Conservation (phyloP, 345 rosid genomes). For the Arabidopsis thaliana region DNA sequence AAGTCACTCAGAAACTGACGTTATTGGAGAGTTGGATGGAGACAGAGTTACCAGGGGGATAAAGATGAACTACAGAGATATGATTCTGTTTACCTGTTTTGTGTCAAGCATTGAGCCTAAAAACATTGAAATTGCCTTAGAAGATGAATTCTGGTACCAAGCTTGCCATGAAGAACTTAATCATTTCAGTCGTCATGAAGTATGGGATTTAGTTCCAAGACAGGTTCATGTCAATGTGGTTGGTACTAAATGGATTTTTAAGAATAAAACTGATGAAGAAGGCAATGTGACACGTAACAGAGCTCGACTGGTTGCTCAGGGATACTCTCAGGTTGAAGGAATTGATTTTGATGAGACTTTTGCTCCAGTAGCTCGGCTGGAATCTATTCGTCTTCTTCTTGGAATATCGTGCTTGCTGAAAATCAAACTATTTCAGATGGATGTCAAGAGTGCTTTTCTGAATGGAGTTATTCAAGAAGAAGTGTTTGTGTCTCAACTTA, state of each 20-base stretch:
- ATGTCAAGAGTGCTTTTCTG: too few relatives aligned
- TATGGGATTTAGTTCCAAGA: neutral
- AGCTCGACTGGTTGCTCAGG: neutral
- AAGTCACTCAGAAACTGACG: fast-evolving
- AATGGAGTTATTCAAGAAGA: too few relatives aligned
- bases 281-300: neutral
- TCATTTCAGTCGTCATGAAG: neutral
- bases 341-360: too few relatives aligned
- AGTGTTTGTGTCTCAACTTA: too few relatives aligned
- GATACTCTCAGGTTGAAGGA: neutral
- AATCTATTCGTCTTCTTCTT: too few relatives aligned
- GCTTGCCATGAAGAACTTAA: neutral
- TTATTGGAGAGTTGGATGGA: fast-evolving
- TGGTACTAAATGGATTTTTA: neutral
- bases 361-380: too few relatives aligned
- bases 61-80: neutral
- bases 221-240: fast-evolving
- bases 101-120: neutral
- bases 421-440: too few relatives aligned
- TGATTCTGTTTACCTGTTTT: neutral
- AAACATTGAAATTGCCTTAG: fast-evolving
- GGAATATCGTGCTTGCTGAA: too few relatives aligned
- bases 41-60: fast-evolving
- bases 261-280: neutral
- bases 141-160: neutral